These are phyloP conservation scores for Aspergillus neoniger DNA, from an alignment of 2,329 filamentous ascomycete species.

Conservation along the genomic window DNA sequence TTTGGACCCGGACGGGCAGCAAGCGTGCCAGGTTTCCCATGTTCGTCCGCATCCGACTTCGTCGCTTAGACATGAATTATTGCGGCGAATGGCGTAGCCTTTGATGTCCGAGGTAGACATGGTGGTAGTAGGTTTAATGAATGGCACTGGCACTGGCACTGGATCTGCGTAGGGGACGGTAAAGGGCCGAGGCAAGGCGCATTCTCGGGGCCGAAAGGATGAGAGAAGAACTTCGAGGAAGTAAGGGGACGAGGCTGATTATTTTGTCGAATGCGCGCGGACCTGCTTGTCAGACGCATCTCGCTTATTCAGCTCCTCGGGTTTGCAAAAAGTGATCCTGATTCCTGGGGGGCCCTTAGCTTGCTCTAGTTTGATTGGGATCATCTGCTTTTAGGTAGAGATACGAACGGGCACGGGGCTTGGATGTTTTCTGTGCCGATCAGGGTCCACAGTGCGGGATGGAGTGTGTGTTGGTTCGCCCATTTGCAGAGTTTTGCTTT, in stretches of 20 bases:
- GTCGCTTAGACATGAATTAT: conserved; percentile 4
- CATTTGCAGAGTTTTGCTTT: no score
- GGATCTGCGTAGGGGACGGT: no score
- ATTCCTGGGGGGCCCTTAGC: neutral
- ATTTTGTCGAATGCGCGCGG: neutral
- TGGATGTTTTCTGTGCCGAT: neutral
- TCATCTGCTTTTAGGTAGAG: neutral
- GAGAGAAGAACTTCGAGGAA: neutral
- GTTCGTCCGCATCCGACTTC: conserved; percentile 6
- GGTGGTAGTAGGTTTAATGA: neutral
- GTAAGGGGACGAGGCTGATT: neutral
- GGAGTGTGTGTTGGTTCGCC: no score
- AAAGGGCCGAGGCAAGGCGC: neutral
- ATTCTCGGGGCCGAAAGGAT: neutral
- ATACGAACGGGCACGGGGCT: neutral
- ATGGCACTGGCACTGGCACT: no score
- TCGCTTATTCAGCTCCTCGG: neutral
- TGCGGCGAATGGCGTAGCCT: conserved; percentile 5
- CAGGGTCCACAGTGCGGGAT: neutral
- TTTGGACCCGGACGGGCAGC: conserved; percentile 2
- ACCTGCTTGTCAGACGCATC: neutral
- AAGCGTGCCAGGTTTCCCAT: conserved; percentile 2
- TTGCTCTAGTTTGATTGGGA: neutral
- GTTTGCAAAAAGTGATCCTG: neutral
- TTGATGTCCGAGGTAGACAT: neutral